Evolutionary conservation across 1,139 yeast species (phyloP).

Genomic region (Geotrichum cucujoidarum): DNA sequence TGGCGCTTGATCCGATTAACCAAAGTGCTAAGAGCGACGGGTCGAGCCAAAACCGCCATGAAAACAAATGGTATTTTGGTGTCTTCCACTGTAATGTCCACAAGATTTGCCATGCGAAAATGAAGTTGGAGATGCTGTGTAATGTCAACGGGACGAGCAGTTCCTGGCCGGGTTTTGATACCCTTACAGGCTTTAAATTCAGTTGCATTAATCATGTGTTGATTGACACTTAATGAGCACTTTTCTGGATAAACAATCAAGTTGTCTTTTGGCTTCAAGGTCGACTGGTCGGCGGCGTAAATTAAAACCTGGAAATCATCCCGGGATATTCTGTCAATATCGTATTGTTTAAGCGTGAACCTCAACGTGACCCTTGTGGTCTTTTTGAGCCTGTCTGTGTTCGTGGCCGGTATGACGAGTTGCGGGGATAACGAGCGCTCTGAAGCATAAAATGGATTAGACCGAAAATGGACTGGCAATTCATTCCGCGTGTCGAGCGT

Average conservation of each 20-base stretch:
- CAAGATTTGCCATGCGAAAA: slow-evolving; percentile 22
- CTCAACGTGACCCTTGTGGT: slow-evolving; percentile 8
- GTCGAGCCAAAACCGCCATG: slow-evolving; percentile 30
- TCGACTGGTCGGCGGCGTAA: slow-evolving; percentile 4
- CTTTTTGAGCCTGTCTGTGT: too few relatives aligned
- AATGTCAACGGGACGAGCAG: slow-evolving; percentile 39
- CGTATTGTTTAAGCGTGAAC: slow-evolving; percentile 2
- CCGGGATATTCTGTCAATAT: neutral
- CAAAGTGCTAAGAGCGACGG: slow-evolving; percentile 25
- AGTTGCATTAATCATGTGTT: neutral
- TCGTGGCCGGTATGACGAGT: too few relatives aligned
- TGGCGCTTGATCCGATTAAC: slow-evolving; percentile 29
- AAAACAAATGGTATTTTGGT: slow-evolving; percentile 25
- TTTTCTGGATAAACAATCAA: slow-evolving; percentile 8
- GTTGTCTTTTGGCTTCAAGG: neutral
- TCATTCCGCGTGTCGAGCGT: too few relatives aligned
- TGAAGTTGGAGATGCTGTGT: slow-evolving; percentile 25
- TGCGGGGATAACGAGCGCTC: too few relatives aligned
- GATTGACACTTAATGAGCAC: slow-evolving; percentile 5
- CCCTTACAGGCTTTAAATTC: slow-evolving; percentile 25
- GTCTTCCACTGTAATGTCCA: slow-evolving; percentile 28
- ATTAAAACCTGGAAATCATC: slow-evolving; percentile 1
- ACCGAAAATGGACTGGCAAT: too few relatives aligned
- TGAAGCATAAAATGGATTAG: too few relatives aligned
- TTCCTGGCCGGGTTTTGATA: slow-evolving; percentile 38